Conservation (phyloP, 768 basidiomycete genomes). For the Termitomyces sp. region DNA sequence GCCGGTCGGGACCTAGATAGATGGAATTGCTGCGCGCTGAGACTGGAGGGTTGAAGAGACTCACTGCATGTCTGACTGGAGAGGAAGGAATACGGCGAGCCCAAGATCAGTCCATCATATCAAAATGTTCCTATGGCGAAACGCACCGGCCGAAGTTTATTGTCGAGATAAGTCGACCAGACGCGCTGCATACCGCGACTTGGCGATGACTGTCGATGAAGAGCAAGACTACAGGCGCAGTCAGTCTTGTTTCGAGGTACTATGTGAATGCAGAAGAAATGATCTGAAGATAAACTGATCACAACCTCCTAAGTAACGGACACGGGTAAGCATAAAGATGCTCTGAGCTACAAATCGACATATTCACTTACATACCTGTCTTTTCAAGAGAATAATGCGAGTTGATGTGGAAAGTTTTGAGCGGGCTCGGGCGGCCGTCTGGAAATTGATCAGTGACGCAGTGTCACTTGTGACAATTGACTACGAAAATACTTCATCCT, state of each 20-base stretch:
- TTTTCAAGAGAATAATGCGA: not conserved
- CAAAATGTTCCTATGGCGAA: constrained; percentile 8
- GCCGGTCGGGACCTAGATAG: constrained; percentile 23
- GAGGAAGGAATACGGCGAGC: not conserved
- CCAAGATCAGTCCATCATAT: constrained; percentile 1
- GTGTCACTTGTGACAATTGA: not conserved
- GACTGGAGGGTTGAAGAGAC: not conserved
- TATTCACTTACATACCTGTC: not conserved
- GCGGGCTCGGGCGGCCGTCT: too few species aligned
- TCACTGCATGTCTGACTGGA: constrained; percentile 15
- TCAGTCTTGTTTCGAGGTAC: not conserved
- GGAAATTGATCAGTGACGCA: not conserved
- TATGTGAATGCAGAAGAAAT: not conserved
- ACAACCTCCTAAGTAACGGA: not conserved
- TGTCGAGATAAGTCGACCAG: constrained; percentile 48
- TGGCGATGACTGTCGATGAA: not conserved
- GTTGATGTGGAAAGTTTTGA: not conserved
- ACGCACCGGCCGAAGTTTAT: constrained; percentile 14
- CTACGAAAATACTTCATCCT: too few species aligned
- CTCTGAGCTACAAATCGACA: not conserved
- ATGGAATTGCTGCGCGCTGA: constrained; percentile 15
- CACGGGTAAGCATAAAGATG: not conserved
- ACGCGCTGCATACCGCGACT: constrained; percentile 36
- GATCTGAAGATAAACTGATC: not conserved
- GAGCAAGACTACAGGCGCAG: not conserved